Conservation (phyloP, 495 filamentous ascomycete species). For the Amphirosellinia nigrospora region DNA sequence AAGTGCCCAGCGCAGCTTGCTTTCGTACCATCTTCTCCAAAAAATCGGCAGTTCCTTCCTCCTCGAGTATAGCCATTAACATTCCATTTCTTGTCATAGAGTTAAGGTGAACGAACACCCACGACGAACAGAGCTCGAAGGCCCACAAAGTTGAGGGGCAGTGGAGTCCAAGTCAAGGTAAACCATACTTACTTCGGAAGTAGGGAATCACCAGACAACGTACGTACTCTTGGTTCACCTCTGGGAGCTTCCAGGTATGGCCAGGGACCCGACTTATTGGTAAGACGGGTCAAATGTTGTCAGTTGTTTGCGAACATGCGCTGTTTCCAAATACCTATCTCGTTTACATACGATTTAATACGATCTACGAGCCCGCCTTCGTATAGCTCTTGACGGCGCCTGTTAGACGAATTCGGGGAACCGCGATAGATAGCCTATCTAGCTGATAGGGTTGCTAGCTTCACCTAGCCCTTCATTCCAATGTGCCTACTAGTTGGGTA, state of each 20-base stretch:
- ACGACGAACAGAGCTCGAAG: not conserved
- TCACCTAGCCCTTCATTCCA: not conserved
- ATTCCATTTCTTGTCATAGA: too few relatives aligned
- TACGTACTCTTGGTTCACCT: not conserved
- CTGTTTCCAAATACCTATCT: not conserved
- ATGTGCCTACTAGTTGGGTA: not conserved
- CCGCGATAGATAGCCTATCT: not conserved
- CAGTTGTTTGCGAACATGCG: slow-evolving; percentile 5
- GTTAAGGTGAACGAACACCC: not conserved
- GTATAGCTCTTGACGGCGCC: not conserved
- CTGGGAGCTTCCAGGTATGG: not conserved
- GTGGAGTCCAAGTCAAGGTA: not conserved
- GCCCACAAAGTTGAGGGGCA: not conserved
- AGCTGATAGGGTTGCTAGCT: not conserved
- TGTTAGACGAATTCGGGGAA: not conserved
- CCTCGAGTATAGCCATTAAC: not conserved
- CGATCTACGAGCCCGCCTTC: not conserved
- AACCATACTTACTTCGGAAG: not conserved
- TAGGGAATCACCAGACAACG: not conserved
- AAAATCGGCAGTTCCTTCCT: not conserved
- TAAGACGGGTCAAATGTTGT: not conserved
- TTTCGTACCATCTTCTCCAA: not conserved
- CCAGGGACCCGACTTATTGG: not conserved
- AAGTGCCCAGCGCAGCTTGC: not conserved
- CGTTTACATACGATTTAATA: not conserved